Conservation (phyloP, 129 eudicot species). For the Pseudognaphalium luteoalbum region DNA sequence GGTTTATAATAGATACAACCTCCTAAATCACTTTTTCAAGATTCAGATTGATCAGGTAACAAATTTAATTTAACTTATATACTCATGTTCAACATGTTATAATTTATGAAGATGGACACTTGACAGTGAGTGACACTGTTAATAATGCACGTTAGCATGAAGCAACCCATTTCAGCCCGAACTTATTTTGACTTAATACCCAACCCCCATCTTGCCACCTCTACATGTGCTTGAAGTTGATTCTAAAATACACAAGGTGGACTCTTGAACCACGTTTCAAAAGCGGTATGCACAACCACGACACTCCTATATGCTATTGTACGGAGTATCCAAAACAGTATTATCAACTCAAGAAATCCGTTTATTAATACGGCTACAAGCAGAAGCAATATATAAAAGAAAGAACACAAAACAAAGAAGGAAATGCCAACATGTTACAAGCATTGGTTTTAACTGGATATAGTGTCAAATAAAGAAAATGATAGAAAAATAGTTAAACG, state of each 20-base stretch:
- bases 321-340: constrained; percentile 13
- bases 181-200: background rate
- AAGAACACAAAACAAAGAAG: background rate
- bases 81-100: background rate
- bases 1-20: background rate
- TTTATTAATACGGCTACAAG: constrained; percentile 19
- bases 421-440: constrained; percentile 25
- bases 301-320: background rate
- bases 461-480: constrained; percentile 8
- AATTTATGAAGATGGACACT: too few relatives aligned
- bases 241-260: background rate
- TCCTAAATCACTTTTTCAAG: background rate
- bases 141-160: background rate
- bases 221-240: background rate
- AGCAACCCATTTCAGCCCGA: background rate
- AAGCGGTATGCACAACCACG: background rate
- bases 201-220: background rate
- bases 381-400: background rate
- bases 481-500: constrained; percentile 16
- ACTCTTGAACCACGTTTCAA: background rate
- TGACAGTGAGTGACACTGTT: too few relatives aligned
- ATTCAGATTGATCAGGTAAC: background rate
- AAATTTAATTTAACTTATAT: background rate
- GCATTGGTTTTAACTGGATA: constrained; percentile 13
- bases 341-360: background rate